A percentile compares a stretch with the other conserved stretches of the same genome.
phyloP scores from a whole-genome alignment of 2,329 filamentous ascomycete genomes.

The Xylaria sp. region DNA sequence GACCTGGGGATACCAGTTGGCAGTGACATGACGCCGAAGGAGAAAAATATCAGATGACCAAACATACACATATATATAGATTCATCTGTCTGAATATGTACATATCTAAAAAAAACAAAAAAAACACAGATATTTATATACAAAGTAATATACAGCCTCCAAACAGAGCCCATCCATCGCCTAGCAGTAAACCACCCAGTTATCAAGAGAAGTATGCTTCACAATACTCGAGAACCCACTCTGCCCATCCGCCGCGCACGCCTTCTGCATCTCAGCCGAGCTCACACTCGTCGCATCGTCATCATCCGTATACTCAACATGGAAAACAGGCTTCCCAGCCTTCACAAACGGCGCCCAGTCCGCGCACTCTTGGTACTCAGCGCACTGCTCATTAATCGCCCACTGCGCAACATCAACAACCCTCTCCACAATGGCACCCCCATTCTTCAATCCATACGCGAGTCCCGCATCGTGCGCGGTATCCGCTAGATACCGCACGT shows the following conservation, averaged over 20 bases:
- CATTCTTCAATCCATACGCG: slow-evolving; percentile 76
- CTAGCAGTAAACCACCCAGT: slow-evolving; percentile 38
- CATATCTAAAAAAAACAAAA: neutral
- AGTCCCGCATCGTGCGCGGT: slow-evolving; percentile 66
- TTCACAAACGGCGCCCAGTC: slow-evolving; percentile 68
- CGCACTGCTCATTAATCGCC: slow-evolving; percentile 77
- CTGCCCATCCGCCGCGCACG: slow-evolving; percentile 31
- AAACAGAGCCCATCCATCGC: neutral
- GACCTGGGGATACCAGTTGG: neutral
- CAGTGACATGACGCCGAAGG: neutral
- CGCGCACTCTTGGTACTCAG: slow-evolving; percentile 68
- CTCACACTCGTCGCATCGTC: slow-evolving; percentile 41
- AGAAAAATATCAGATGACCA: neutral
- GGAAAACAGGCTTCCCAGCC: slow-evolving; percentile 74
- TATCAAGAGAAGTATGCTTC: slow-evolving; percentile 34
- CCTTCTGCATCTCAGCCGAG: slow-evolving; percentile 17
- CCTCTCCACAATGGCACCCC: slow-evolving; percentile 65
- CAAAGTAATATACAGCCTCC: slow-evolving; percentile 4
- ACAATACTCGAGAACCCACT: slow-evolving; percentile 37
- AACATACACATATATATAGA: neutral
- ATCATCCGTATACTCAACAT: slow-evolving; percentile 75
- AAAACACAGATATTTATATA: neutral
- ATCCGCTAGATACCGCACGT: slow-evolving; percentile 68
- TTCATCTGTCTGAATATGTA: neutral
- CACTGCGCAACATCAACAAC: slow-evolving; percentile 67